Percentiles rank a stretch among this genome's conserved stretches.
Conservation (phyloP, 768 basidiomycete genomes). For the Boletales sp. region DNA sequence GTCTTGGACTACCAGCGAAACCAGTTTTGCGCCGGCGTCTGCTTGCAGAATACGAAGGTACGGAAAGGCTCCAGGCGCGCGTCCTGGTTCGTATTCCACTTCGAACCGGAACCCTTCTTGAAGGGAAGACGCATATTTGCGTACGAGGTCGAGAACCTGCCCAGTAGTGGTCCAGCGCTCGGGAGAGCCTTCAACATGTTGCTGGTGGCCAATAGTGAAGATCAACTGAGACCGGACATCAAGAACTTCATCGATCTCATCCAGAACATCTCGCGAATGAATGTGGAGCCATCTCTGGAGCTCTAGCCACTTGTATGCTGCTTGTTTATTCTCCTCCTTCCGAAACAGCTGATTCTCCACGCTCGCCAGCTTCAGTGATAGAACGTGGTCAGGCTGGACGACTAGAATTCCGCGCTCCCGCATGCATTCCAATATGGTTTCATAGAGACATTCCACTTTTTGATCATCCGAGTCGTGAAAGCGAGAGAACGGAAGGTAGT, state of each 20-base stretch:
- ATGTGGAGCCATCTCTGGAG: not conserved
- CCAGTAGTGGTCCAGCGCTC: constrained; percentile 41
- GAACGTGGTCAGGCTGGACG: too few species aligned
- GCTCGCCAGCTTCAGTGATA: constrained; percentile 41
- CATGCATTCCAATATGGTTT: constrained; percentile 3
- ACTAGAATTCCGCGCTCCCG: too few species aligned
- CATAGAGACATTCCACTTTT: constrained; percentile 10
- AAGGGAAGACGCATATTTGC: not conserved
- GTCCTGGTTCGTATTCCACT: not conserved
- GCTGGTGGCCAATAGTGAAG: constrained; percentile 40
- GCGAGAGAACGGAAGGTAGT: constrained; percentile 47
- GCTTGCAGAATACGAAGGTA: not conserved
- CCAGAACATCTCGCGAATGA: too few species aligned
- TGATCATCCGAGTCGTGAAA: constrained; percentile 22
- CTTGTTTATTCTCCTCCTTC: constrained; percentile 7
- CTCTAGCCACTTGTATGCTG: constrained; percentile 15
- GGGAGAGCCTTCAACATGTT: constrained; percentile 36
- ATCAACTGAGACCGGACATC: constrained; percentile 33
- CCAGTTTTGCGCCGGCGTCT: not conserved
- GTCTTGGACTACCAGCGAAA: not conserved
- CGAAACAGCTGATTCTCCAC: constrained; percentile 2
- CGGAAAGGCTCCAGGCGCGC: not conserved
- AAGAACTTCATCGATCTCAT: too few species aligned
- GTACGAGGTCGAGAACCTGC: constrained; percentile 27
- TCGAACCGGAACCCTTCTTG: not conserved